Evolutionary conservation across 257 asterid genomes (phyloP).

Genomic region (Craterostigma plantagineum): DNA sequence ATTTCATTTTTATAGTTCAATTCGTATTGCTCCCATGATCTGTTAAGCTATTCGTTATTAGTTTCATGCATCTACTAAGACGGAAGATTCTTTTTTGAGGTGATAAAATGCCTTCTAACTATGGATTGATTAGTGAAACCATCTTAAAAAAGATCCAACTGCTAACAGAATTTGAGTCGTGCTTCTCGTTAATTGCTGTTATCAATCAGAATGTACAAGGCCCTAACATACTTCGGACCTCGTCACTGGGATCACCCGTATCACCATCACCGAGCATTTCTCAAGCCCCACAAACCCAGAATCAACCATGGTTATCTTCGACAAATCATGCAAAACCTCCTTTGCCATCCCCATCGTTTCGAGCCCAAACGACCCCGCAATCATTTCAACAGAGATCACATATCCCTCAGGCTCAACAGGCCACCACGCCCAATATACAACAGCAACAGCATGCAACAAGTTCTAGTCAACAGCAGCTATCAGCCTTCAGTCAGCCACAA

Average conservation of each 20-base stretch:
- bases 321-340: conserved; percentile 67
- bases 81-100: conserved; percentile 9
- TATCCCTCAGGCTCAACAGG: conserved; percentile 31
- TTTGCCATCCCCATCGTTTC: conserved; percentile 39
- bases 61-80: too few species aligned
- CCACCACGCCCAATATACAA: too few species aligned
- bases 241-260: conserved; percentile 43
- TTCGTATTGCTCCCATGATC: too few species aligned
- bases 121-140: conserved; percentile 2
- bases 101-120: too few species aligned
- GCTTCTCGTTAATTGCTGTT: conserved; percentile 8
- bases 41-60: too few species aligned
- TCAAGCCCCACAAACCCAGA: conserved; percentile 39
- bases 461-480: too few species aligned
- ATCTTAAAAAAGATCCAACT: conserved; percentile 1
- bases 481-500: too few species aligned
- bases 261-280: conserved; percentile 41
- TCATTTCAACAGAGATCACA: conserved; percentile 55
- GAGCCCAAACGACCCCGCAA: conserved; percentile 50
- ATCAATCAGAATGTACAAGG: conserved; percentile 45
- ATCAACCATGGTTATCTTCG: conserved; percentile 75
- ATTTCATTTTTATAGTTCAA: too few species aligned
- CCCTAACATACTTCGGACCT: conserved; percentile 47
- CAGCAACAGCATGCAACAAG: too few species aligned
- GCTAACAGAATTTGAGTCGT: conserved; percentile 2